These are phyloP conservation scores for Colletotrichum sp. DNA, from an alignment of 2,329 filamentous ascomycete species.

Conservation along the genomic window DNA sequence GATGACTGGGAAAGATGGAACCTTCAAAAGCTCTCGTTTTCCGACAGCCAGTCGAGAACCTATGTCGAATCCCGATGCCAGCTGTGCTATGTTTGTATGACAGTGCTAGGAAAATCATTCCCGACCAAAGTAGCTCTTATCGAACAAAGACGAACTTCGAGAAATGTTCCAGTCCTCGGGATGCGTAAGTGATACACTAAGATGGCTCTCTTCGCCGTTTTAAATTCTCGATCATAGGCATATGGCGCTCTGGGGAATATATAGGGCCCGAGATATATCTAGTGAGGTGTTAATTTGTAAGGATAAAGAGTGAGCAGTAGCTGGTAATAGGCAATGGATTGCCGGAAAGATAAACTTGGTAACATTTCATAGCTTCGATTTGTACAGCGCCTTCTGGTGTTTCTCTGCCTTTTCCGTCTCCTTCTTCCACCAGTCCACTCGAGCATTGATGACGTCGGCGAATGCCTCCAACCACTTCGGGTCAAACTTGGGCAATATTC, in stretches of 20 bases:
- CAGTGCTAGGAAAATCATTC: no score
- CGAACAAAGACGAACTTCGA: no score
- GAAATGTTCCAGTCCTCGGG: no score
- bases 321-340: neutral
- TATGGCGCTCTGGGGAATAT: neutral
- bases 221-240: no score
- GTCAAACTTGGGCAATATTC: constrained; percentile 44
- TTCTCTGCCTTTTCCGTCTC: neutral
- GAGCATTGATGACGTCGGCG: neutral
- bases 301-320: neutral
- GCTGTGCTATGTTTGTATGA: no score
- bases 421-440: neutral
- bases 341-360: neutral
- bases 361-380: neutral
- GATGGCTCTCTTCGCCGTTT: no score
- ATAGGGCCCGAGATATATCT: neutral
- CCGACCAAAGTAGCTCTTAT: no score
- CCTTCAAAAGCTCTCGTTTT: no score
- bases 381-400: neutral
- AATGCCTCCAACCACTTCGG: constrained; percentile 37
- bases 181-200: no score
- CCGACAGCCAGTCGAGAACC: no score
- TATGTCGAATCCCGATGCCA: no score
- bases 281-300: neutral
- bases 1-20: neutral